Conservation (phyloP, 1,139 yeast genomes). For the Schizosaccharomyces versatilis region DNA sequence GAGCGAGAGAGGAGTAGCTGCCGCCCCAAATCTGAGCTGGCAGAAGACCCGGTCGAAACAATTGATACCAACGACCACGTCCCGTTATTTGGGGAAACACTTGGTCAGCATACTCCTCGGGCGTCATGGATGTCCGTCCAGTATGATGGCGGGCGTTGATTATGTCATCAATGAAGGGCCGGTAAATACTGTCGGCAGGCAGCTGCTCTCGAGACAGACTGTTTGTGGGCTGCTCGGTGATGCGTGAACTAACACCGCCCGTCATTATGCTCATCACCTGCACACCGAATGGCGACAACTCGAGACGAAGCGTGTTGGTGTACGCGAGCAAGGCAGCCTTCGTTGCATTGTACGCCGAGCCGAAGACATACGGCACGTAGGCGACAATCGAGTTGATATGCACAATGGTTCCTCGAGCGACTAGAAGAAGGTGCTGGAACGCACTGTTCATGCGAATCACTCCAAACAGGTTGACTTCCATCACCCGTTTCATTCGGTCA, state of each 20-base stretch:
- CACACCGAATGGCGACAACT: slow-evolving; percentile 52
- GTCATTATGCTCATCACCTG: slow-evolving; percentile 49
- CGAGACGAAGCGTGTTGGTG: slow-evolving; percentile 39
- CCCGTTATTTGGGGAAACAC: not conserved
- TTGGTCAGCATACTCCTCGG: not conserved
- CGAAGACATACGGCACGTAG: slow-evolving; percentile 45
- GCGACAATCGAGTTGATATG: slow-evolving; percentile 62
- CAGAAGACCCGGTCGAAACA: not conserved
- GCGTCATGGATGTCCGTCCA: not conserved
- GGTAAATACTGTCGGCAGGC: not conserved
- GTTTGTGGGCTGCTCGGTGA: slow-evolving; percentile 24
- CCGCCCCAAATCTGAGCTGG: slow-evolving; percentile 1
- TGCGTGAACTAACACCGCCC: slow-evolving; percentile 43
- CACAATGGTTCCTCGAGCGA: slow-evolving; percentile 47
- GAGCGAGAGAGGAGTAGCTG: too few relatives aligned
- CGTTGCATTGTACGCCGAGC: slow-evolving; percentile 42
- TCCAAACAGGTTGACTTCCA: slow-evolving; percentile 49
- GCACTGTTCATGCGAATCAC: slow-evolving; percentile 43
- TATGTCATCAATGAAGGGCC: not conserved
- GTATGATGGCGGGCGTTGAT: not conserved
- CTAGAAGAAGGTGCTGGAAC: slow-evolving; percentile 34
- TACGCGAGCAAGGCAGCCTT: slow-evolving; percentile 63
- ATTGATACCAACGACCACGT: not conserved
- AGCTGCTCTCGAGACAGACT: not conserved
- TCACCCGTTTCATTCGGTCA: slow-evolving; percentile 32